These are phyloP conservation scores for Ettlia oleoabundans DNA, from an alignment of 139 green algal species.

Conservation along the genomic window DNA sequence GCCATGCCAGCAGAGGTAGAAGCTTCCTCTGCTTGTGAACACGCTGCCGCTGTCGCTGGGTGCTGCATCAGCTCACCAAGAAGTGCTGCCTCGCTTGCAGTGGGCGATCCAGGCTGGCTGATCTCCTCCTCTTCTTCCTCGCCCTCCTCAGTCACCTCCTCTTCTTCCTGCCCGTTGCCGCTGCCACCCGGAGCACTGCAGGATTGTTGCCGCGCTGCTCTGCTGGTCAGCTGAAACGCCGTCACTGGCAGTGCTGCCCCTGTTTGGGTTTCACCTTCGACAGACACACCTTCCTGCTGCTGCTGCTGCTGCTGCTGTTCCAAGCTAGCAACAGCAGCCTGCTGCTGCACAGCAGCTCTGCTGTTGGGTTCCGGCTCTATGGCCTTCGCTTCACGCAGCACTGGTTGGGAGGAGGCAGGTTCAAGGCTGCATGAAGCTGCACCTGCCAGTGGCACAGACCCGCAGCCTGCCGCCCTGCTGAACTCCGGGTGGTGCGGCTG, in stretches of 20 bases:
- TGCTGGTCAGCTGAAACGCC: background rate
- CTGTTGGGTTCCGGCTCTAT: no score
- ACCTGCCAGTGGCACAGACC: no score
- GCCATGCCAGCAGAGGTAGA: background rate
- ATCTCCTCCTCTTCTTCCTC: background rate
- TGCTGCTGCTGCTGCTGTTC: background rate
- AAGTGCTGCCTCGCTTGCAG: constrained; percentile 15
- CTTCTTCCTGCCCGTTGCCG: background rate
- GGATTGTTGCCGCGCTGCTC: background rate
- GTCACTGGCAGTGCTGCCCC: background rate
- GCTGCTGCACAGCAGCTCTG: background rate
- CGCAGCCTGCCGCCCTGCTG: no score
- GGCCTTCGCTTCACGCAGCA: no score
- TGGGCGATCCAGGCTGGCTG: constrained; percentile 7
- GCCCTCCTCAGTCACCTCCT: background rate
- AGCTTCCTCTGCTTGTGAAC: background rate
- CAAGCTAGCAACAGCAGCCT: background rate
- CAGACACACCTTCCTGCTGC: background rate
- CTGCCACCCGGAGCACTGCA: background rate
- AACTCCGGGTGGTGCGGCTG: no score
- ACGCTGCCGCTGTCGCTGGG: background rate
- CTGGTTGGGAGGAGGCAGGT: no score
- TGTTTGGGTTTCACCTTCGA: background rate
- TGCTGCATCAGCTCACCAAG: constrained; percentile 10
- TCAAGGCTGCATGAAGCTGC: no score